A percentile compares a stretch with the other conserved stretches of the same genome.
phyloP scores from a whole-genome alignment of 1,284 basidiomycete genomes.

The Trichosporon ovoides region DNA sequence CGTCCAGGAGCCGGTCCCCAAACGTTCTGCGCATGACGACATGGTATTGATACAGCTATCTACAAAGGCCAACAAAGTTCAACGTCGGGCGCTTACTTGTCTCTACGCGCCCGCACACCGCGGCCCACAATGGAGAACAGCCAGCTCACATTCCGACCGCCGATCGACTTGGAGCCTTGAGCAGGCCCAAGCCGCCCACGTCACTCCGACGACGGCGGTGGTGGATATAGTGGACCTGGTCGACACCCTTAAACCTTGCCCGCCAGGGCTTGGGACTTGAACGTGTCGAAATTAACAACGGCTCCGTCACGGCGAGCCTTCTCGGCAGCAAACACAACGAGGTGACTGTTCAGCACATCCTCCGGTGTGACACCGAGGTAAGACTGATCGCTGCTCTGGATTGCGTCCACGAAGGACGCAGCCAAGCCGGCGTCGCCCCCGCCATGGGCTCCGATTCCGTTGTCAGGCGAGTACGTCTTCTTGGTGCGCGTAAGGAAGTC shows the following conservation, averaged over 20 bases:
- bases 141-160: no score
- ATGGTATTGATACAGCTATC: neutral
- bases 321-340: slow-evolving; percentile 80
- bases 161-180: no score
- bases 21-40: neutral
- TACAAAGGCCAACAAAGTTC: no score
- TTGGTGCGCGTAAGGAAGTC: slow-evolving; percentile 61
- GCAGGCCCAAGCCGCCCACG: no score
- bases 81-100: neutral
- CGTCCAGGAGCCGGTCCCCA: neutral
- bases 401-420: slow-evolving; percentile 65
- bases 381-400: slow-evolving; percentile 56
- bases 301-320: slow-evolving; percentile 61
- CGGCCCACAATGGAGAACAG: no score
- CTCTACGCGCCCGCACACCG: no score
- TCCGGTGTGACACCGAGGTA: slow-evolving; percentile 59
- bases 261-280: slow-evolving; percentile 23
- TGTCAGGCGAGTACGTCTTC: slow-evolving; percentile 54
- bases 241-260: neutral
- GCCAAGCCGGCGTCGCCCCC: slow-evolving; percentile 73
- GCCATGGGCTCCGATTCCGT: slow-evolving; percentile 66
- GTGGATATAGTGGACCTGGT: neutral
- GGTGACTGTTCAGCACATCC: slow-evolving; percentile 68
- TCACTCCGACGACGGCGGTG: no score
- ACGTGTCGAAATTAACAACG: slow-evolving; percentile 56